Base-by-base conservation (phyloP, 1,284 basidiomycete genomes). In the Volvariella surrecta region DNA sequence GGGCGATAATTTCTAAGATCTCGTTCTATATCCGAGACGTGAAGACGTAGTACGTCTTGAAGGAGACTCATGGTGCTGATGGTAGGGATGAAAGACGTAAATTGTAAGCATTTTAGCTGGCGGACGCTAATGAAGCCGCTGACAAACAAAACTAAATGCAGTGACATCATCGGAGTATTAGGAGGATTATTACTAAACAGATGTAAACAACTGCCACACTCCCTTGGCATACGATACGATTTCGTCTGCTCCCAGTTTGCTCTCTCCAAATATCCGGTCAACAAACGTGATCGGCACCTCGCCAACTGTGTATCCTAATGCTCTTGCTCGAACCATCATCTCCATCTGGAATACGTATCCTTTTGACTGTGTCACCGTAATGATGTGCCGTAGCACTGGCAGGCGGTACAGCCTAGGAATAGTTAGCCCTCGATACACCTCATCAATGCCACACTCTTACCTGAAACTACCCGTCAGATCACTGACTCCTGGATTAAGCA, bases 271-370 rank as follows among this genome's bases (percentile, higher is more conserved):
- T 53, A 95, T 82, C 31, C 91, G 76, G 64, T 95, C 91, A 24
- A 92, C 90, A 58, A 95, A 95, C 1, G 89, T 94, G 54, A 95
- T 95, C 0, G 91, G 91, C 37, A 94, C 77, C 60, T 95, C 91
- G 9, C 89, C 91, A 1, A 95, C 79, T 3, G 74, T 76, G 63
- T 90, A 94, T 4, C 88, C 89, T 40, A 87, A 65, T 1, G 85
- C 76, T 38, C 82, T 73, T 1, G 91, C 91, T 3, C 91, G 79
- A 19, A 92, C 91, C 73, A 94, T 91, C 78, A 94, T 94, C 62
- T 95, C 91, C 91, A 95, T 95, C 68, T 95, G 91, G 70, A 95
- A 94, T 11, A 95, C 91, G 56, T 94, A 95, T 2, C 91, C 91
- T 52, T 88, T 87, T 13, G 87, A 90, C 48, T 83, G 76, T 6